Percentiles rank a stretch among this genome's conserved stretches.
Conservation (phyloP, 495 filamentous ascomycete species). For the Aspergillus hancockii region DNA sequence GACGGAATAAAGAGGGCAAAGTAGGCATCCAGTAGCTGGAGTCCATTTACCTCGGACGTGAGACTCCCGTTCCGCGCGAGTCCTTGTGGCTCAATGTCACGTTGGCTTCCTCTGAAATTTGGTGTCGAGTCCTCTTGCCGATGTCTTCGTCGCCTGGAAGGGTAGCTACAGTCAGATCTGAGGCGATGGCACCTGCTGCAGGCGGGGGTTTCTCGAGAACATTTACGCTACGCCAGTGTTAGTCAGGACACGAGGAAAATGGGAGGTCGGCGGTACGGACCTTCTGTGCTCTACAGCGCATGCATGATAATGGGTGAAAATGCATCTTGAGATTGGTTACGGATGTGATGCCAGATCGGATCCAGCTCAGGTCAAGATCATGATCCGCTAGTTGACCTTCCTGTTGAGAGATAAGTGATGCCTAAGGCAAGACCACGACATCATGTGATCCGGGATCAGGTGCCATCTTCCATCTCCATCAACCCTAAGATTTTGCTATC, state of each 20-base stretch:
- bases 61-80: background rate
- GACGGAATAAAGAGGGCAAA: constrained; percentile 8
- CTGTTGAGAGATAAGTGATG: too few relatives aligned
- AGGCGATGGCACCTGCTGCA: constrained; percentile 3
- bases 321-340: background rate
- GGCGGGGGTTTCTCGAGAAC: background rate
- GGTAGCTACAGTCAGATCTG: constrained; percentile 6
- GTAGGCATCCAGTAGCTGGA: constrained; percentile 1
- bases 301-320: background rate
- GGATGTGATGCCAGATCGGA: background rate
- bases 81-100: background rate
- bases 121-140: background rate
- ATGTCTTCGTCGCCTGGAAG: background rate
- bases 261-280: background rate
- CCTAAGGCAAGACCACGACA: too few relatives aligned
- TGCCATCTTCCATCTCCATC: too few relatives aligned
- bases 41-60: background rate
- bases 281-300: background rate
- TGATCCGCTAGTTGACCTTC: too few relatives aligned
- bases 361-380: too few relatives aligned
- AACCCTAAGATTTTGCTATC: too few relatives aligned
- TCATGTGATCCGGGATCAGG: too few relatives aligned
- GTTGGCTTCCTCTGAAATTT: background rate
- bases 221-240: constrained; percentile 2
- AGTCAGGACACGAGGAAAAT: background rate